Evolutionary conservation across 2,329 filamentous ascomycete species (phyloP).

Genomic region (Alternaria arbusti): DNA sequence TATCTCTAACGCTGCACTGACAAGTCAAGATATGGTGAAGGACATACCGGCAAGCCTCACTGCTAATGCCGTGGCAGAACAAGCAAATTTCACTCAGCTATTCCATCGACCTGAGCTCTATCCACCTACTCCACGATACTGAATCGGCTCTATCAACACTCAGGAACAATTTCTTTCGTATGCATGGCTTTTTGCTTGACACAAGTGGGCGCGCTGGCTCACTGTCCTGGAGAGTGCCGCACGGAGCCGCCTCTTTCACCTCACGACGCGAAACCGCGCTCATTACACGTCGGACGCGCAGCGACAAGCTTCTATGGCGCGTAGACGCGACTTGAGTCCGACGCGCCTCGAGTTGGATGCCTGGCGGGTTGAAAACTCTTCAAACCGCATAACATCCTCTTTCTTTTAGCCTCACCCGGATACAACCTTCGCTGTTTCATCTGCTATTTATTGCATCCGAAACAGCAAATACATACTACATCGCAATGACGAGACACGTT

Average conservation of each 20-base stretch:
- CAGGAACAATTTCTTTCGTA: too few species aligned
- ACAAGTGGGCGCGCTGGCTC: not conserved
- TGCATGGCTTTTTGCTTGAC: rapidly evolving
- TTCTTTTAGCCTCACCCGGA: not conserved
- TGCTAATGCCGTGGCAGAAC: not conserved
- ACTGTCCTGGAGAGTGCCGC: not conserved
- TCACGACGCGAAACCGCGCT: not conserved
- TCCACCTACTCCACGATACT: not conserved
- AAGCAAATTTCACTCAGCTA: not conserved
- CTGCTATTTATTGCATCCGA: not conserved
- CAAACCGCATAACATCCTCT: not conserved
- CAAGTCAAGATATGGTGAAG: not conserved
- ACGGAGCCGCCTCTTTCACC: not conserved
- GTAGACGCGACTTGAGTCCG: not conserved
- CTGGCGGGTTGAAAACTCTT: not conserved
- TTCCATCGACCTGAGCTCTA: not conserved
- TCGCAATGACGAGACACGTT: not conserved
- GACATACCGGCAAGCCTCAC: not conserved
- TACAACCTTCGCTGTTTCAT: not conserved
- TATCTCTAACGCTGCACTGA: not conserved
- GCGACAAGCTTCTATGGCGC: not conserved
- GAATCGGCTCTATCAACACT: not conserved
- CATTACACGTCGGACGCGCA: not conserved
- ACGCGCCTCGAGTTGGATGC: not conserved
- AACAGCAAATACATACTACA: not conserved